A percentile compares a stretch with the other conserved stretches of the same genome.
phyloP scores from a whole-genome alignment of 108 stramenopile genomes.

The Nannochloropsis gaditana region DNA sequence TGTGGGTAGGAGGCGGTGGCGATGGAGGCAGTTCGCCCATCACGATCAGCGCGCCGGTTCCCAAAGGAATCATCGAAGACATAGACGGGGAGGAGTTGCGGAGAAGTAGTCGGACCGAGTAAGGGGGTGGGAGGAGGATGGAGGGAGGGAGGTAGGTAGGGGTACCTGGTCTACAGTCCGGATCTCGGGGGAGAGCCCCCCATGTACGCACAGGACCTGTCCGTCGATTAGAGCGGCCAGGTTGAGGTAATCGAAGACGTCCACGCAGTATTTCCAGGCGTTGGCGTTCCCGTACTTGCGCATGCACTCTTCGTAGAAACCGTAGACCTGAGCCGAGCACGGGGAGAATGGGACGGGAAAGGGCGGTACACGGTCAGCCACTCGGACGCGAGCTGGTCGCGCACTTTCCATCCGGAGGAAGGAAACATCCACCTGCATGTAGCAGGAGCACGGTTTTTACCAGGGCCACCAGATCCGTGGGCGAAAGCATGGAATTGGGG shows the following conservation, averaged over 20 bases:
- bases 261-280: constrained; percentile 94
- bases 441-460: too few species aligned
- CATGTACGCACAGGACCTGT: constrained; percentile 84
- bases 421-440: too few species aligned
- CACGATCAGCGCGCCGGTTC: not conserved
- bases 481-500: too few species aligned
- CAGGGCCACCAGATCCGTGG: too few species aligned
- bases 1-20: not conserved
- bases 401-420: too few species aligned
- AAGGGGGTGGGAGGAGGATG: not conserved
- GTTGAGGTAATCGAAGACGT: constrained; percentile 92
- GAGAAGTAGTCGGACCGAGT: not conserved
- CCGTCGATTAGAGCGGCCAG: constrained; percentile 88
- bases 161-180: constrained; percentile 74
- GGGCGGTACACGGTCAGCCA: not conserved
- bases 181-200: constrained; percentile 86
- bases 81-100: not conserved
- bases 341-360: not conserved
- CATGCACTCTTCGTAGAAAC: constrained; percentile 98
- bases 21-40: too few species aligned
- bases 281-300: constrained; percentile 95
- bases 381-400: too few species aligned
- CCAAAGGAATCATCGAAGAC: not conserved
- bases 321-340: constrained; percentile 73
- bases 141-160: not conserved